Conservation (phyloP, 345 rosid genomes). For the Lepidium africanum region DNA sequence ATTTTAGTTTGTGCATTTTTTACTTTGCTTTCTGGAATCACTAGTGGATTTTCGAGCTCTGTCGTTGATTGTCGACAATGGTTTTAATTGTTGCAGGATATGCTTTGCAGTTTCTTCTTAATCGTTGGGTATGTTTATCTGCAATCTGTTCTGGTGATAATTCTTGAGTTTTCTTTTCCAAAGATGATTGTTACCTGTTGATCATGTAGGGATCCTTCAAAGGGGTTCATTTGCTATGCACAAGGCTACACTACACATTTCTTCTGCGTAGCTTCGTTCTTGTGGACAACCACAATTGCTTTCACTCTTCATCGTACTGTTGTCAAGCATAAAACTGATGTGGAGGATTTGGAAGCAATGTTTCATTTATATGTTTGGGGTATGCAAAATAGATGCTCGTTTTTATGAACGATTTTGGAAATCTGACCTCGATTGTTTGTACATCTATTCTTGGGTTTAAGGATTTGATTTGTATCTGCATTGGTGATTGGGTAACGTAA, state of each 20-base stretch:
- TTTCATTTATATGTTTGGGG: conserved; percentile 99
- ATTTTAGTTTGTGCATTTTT: neutral
- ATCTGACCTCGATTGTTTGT: neutral
- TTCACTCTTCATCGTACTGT: conserved; percentile 96
- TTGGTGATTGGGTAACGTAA: neutral
- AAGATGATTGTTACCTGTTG: neutral
- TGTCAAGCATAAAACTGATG: conserved; percentile 83
- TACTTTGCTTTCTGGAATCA: neutral
- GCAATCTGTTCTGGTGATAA: neutral
- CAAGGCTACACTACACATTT: conserved; percentile 85
- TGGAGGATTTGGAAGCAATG: conserved; percentile 91
- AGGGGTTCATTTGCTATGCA: conserved; percentile 74
- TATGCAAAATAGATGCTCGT: conserved; percentile 21
- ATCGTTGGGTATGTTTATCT: conserved; percentile 58
- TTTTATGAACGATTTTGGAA: neutral
- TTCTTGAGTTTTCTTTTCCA: neutral
- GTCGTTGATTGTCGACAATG: neutral
- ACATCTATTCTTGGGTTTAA: neutral
- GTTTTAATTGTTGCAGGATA: conserved; percentile 51
- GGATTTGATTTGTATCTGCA: neutral
- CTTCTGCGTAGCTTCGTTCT: conserved; percentile 92
- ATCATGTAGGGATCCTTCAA: conserved; percentile 78
- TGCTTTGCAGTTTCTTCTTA: conserved; percentile 95
- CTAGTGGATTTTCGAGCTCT: neutral
- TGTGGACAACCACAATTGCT: conserved; percentile 94